Percentiles rank a stretch among this genome's conserved stretches.
Conservation (phyloP, 2,329 filamentous ascomycete genomes). For the Aspergillus aculeatinus region DNA sequence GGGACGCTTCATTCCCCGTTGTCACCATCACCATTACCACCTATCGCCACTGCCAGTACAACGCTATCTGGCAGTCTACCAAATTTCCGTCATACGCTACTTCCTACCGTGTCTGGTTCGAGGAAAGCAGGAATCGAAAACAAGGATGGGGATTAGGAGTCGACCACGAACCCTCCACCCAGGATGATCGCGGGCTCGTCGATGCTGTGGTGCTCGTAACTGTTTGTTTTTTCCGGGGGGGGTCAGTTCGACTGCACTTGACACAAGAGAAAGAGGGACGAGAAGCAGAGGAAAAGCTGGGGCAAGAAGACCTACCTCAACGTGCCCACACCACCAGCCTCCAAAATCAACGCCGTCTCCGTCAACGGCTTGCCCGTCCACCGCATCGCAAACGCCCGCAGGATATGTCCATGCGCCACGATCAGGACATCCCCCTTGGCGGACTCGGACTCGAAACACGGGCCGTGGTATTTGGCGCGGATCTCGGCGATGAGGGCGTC, state of each 20-base stretch:
- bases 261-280: not conserved
- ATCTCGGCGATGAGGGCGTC: conserved; percentile 77
- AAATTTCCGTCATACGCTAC: no score
- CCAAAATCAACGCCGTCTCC: conserved; percentile 77
- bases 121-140: no score
- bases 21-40: no score
- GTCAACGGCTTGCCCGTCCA: conserved; percentile 75
- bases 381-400: conserved; percentile 82
- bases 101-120: no score
- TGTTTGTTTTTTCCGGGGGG: conserved; percentile 50
- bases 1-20: no score
- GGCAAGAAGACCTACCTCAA: conserved; percentile 57
- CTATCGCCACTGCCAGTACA: no score
- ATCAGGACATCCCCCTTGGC: conserved; percentile 67
- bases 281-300: not conserved
- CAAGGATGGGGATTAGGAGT: conserved; percentile 14
- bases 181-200: conserved; percentile 77
- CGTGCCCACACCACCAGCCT: conserved; percentile 81
- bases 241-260: not conserved
- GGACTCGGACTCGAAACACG: conserved; percentile 58
- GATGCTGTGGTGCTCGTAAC: conserved; percentile 77
- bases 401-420: conserved; percentile 86
- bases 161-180: conserved; percentile 66
- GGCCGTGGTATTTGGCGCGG: conserved; percentile 62
- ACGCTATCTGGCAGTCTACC: no score